Base-by-base conservation (phyloP, 495 filamentous ascomycete species). In the Sphaerosporella brunnea region DNA sequence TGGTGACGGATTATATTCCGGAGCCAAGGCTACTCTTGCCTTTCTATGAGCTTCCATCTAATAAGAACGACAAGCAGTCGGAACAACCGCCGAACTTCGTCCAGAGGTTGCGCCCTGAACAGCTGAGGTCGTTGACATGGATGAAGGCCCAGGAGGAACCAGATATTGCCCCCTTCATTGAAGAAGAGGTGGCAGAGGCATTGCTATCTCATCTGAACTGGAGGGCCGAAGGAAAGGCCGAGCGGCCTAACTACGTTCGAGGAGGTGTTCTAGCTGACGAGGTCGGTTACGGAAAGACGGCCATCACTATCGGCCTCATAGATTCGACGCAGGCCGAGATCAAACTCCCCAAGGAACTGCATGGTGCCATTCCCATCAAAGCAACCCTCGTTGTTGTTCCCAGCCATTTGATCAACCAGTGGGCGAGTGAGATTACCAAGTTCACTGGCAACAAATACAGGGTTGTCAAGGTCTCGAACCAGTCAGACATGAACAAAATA, bases 271-370 rank as follows among this genome's bases (percentile, higher is more conserved):
- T 84, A 1, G 81, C 81, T 2, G 80, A 88, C 51, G 69, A 82
- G 43, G 78, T 85, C 35, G 81, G 80, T 8, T 90, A 81, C 57
- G 84, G 84, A 1, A 93, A 93, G 55, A 93, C 84, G 0, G 73
- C 80, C 2, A 69, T 75, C n/a, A 73, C 70, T 1, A 67, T 92
- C 7, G 80, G 70, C 0, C 61, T 90, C 16, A 73, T 83, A 18
- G 73, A 79, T 52, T 56, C 41, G 10, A 65, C 72, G 42, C 37
- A 46, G 3, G 32, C 39, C 0, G 24, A 25, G 16, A 57, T 54
- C 24, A 3, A 55, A 50, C 48, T 59, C 4, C 26, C 37, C 19
- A 42, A 52, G 13, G 48, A 48, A 47, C 53, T 54, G 7, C 8
- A 49, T 3, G 68, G 64, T n/a, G 58, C 56, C 4, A 68, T 77